Evolutionary conservation across 768 basidiomycete genomes (phyloP).

Genomic region (Rhodotorula kratochvilovae): DNA sequence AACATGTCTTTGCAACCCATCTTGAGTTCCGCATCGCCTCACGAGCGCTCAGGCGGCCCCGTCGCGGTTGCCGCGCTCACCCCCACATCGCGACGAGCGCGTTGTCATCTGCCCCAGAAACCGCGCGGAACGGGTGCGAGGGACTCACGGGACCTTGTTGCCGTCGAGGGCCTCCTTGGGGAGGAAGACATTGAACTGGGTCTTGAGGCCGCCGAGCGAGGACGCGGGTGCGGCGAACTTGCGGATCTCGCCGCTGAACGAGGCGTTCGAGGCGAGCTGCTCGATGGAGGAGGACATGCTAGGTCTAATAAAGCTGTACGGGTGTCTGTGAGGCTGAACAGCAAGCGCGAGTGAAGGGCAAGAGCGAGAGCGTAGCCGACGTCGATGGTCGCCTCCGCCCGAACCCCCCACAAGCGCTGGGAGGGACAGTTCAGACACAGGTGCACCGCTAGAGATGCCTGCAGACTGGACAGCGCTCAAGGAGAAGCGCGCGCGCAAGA

Average conservation of each 20-base stretch:
- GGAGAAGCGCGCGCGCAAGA: neutral
- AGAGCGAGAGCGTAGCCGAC: neutral
- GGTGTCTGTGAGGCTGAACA: neutral
- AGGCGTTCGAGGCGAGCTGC: constrained; percentile 68
- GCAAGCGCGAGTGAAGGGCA: neutral
- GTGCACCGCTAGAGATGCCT: too few relatives aligned
- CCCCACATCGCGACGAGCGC: neutral
- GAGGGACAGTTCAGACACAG: too few relatives aligned
- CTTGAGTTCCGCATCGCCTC: too few relatives aligned
- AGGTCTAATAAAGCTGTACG: too few relatives aligned
- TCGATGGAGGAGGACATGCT: constrained; percentile 50
- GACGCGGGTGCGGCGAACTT: constrained; percentile 74
- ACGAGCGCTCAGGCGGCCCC: too few relatives aligned
- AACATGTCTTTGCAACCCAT: too few relatives aligned
- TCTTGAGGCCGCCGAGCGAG: constrained; percentile 50
- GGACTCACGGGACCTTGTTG: constrained; percentile 48
- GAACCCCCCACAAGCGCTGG: too few relatives aligned
- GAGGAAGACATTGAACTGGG: constrained; percentile 84
- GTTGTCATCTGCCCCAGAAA: too few relatives aligned
- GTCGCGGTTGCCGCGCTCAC: too few relatives aligned
- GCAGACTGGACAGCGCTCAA: neutral
- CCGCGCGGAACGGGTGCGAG: too few relatives aligned
- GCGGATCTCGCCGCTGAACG: constrained; percentile 70
- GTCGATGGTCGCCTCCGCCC: too few relatives aligned
- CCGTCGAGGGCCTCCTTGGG: constrained; percentile 58